Evolutionary conservation across 2,329 filamentous ascomycete genomes (phyloP).

Genomic region (Aspergillus tubingensis): DNA sequence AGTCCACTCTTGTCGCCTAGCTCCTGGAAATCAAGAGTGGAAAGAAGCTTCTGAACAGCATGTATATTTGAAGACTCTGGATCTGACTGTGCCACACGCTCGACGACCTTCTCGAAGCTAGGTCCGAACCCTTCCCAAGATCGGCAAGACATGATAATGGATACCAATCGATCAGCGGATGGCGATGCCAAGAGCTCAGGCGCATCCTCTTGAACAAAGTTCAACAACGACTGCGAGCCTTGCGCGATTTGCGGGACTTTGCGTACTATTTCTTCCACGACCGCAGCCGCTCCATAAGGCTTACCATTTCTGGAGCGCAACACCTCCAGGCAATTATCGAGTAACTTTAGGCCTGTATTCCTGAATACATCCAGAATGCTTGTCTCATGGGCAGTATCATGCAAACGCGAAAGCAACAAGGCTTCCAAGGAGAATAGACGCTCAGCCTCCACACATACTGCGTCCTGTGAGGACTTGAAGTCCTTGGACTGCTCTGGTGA

Average conservation of each 20-base stretch:
- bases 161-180: constrained; percentile 66
- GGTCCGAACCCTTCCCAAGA: constrained; percentile 44
- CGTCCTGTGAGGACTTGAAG: constrained; percentile 70
- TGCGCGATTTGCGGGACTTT: constrained; percentile 46
- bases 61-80: constrained; percentile 34
- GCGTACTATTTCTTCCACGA: constrained; percentile 56
- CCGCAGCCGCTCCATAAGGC: constrained; percentile 64
- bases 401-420: constrained; percentile 36
- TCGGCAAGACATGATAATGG: constrained; percentile 62
- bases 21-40: constrained; percentile 41
- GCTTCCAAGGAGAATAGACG: constrained; percentile 66
- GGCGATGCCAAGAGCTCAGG: constrained; percentile 65
- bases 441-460: constrained; percentile 64
- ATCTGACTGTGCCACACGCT: constrained; percentile 35
- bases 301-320: constrained; percentile 62
- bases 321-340: constrained; percentile 53
- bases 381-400: constrained; percentile 26
- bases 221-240: constrained; percentile 45
- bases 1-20: constrained; percentile 38
- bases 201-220: constrained; percentile 59
- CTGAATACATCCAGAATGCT: constrained; percentile 38
- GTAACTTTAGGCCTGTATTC: constrained; percentile 39
- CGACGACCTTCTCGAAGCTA: constrained; percentile 41
- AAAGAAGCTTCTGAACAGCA: constrained; percentile 43
- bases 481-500: constrained; percentile 80